Percentiles rank a stretch among this genome's conserved stretches.
These are phyloP conservation scores for Carex cristatella DNA, from an alignment of 176 grass and related monocot species.

Conservation along the genomic window DNA sequence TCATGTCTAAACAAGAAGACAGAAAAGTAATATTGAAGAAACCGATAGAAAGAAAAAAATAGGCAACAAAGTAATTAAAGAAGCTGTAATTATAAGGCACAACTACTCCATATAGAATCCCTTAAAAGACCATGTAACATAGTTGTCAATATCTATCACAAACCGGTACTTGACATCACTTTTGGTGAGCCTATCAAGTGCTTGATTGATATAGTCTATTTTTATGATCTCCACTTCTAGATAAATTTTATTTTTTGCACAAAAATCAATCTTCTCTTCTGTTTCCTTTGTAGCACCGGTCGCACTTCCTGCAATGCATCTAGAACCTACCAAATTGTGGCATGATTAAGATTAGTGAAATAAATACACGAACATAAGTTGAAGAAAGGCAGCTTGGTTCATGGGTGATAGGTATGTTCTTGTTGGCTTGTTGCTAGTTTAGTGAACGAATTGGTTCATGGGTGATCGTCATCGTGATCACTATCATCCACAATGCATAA, in stretches of 20 bases:
- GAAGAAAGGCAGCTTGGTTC: not conserved
- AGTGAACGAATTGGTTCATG: no score
- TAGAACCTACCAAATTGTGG: conserved; percentile 14
- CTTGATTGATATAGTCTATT: conserved; percentile 26
- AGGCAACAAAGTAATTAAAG: not conserved
- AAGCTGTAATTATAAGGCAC: not conserved
- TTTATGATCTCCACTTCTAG: conserved; percentile 24
- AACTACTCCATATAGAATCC: not conserved
- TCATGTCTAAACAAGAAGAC: not conserved
- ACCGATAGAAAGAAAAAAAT: not conserved
- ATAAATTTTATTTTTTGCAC: conserved; percentile 23
- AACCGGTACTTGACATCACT: conserved; percentile 67
- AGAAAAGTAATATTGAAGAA: not conserved
- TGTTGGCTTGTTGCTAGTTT: not conserved
- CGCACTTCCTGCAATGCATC: conserved; percentile 18
- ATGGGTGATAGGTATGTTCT: not conserved
- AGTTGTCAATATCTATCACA: conserved; percentile 54
- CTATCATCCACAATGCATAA: not conserved
- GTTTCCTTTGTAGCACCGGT: conserved; percentile 22
- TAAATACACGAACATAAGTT: not conserved
- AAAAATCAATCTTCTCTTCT: conserved; percentile 21
- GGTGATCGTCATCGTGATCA: not conserved
- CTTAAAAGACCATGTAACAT: not conserved
- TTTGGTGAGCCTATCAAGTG: conserved; percentile 47
- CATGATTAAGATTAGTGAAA: not conserved